These are phyloP conservation scores for Microcyclosporella mali DNA, from an alignment of 2,329 filamentous ascomycete genomes.

Conservation along the genomic window DNA sequence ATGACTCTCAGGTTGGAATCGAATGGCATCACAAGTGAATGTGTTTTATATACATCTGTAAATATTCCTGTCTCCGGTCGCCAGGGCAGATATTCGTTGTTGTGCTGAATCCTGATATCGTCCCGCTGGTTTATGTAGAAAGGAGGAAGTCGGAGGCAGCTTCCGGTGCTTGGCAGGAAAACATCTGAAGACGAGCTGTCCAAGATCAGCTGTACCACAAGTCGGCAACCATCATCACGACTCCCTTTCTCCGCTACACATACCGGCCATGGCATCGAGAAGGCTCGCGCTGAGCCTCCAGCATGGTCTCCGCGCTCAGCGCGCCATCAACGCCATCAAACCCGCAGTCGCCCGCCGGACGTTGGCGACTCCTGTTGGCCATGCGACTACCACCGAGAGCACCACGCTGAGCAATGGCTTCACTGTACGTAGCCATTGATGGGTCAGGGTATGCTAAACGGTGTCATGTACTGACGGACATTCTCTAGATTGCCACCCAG, in stretches of 20 bases:
- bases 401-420: constrained; percentile 96
- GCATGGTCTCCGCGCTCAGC: constrained; percentile 80
- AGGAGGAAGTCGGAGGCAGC: background rate
- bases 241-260: constrained; percentile 33
- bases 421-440: constrained; percentile 58
- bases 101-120: too few relatives aligned
- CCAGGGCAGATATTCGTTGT: too few relatives aligned
- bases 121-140: too few relatives aligned
- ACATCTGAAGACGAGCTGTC: too few relatives aligned
- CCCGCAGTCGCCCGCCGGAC: constrained; percentile 60
- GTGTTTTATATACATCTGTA: too few relatives aligned
- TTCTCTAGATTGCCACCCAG: constrained; percentile 81
- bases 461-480: constrained; percentile 12
- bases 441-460: background rate
- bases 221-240: constrained; percentile 16
- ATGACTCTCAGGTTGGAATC: too few relatives aligned
- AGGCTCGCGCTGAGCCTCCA: constrained; percentile 93
- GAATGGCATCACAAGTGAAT: too few relatives aligned
- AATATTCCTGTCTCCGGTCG: too few relatives aligned
- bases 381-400: constrained; percentile 80
- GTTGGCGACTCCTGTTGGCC: constrained; percentile 74
- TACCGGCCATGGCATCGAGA: constrained; percentile 77
- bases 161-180: constrained; percentile 3
- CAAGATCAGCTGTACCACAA: background rate
- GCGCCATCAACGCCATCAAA: constrained; percentile 69